These are phyloP conservation scores for Pseudomonodictys pantanalensis DNA, from an alignment of 495 filamentous ascomycete species.

Conservation along the genomic window DNA sequence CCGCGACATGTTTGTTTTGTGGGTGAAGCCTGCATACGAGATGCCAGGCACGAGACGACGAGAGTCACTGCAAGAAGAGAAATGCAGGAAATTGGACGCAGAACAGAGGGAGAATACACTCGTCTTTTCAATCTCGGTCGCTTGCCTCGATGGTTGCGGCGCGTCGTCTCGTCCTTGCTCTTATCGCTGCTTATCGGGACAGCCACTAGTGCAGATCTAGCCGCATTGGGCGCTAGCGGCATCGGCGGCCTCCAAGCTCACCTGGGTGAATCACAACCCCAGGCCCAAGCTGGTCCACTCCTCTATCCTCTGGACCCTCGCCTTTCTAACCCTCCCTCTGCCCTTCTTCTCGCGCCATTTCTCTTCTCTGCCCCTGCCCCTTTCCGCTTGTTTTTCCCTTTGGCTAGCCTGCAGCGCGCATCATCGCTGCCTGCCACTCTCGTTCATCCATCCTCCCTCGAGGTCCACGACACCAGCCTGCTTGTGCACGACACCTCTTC, in stretches of 20 bases:
- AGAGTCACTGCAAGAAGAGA: background rate
- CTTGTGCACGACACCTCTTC: constrained; percentile 1
- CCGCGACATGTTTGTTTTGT: background rate
- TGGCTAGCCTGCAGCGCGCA: background rate
- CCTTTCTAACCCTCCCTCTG: background rate
- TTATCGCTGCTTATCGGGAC: background rate
- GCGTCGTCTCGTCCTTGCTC: no score
- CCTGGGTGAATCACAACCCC: background rate
- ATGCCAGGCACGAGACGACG: constrained; percentile 4
- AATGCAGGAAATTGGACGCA: no score
- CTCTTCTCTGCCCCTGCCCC: background rate
- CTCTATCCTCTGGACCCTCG: background rate
- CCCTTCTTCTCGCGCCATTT: background rate
- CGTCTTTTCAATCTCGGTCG: no score
- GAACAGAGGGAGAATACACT: no score
- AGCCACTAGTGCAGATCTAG: no score
- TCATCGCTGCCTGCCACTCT: constrained; percentile 7
- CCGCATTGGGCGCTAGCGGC: no score
- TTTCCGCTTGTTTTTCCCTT: background rate
- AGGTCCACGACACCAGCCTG: constrained; percentile 14
- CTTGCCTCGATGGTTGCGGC: background rate
- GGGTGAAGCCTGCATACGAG: background rate
- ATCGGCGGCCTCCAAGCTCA: no score
- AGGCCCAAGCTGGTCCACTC: background rate
- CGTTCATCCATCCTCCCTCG: background rate